phyloP scores from a whole-genome alignment of 2,329 filamentous ascomycete species.

The Eurotiales sp. region DNA sequence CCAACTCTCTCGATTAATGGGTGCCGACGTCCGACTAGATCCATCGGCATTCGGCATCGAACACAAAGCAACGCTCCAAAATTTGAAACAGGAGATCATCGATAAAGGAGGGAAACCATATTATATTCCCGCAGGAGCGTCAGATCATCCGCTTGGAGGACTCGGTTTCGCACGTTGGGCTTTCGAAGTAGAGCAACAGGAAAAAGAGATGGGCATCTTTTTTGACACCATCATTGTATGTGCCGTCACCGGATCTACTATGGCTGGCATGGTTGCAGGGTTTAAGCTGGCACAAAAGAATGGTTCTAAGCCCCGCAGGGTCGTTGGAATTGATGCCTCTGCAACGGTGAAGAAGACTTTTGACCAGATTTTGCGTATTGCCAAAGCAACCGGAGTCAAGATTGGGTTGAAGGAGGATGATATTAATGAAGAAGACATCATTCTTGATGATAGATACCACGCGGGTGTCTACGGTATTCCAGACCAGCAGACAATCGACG shows the following conservation, averaged over 20 bases:
- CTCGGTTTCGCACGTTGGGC: slow-evolving; percentile 69
- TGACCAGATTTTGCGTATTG: slow-evolving; percentile 64
- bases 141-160: slow-evolving; percentile 66
- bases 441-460: slow-evolving; percentile 63
- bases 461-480: slow-evolving; percentile 66
- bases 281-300: slow-evolving; percentile 61
- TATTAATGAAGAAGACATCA: slow-evolving; percentile 60
- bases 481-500: slow-evolving; percentile 61
- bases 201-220: slow-evolving; percentile 58
- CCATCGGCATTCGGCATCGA: slow-evolving; percentile 63
- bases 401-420: slow-evolving; percentile 60
- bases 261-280: slow-evolving; percentile 69
- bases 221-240: slow-evolving; percentile 68
- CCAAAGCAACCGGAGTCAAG: slow-evolving; percentile 58
- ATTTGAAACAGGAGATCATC: slow-evolving; percentile 53
- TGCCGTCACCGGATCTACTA: slow-evolving; percentile 66
- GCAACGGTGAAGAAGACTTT: slow-evolving; percentile 59
- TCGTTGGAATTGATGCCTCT: slow-evolving; percentile 66
- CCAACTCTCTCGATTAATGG: slow-evolving; percentile 64
- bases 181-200: slow-evolving; percentile 64
- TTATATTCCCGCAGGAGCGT: slow-evolving; percentile 68
- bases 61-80: slow-evolving; percentile 60
- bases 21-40: slow-evolving; percentile 50
- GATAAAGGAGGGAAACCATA: slow-evolving; percentile 59
- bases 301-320: slow-evolving; percentile 44